Percentiles rank a stretch among this genome's conserved stretches.
phyloP scores from a whole-genome alignment of 2,329 filamentous ascomycete species.

The Didymellaceae sp. region DNA sequence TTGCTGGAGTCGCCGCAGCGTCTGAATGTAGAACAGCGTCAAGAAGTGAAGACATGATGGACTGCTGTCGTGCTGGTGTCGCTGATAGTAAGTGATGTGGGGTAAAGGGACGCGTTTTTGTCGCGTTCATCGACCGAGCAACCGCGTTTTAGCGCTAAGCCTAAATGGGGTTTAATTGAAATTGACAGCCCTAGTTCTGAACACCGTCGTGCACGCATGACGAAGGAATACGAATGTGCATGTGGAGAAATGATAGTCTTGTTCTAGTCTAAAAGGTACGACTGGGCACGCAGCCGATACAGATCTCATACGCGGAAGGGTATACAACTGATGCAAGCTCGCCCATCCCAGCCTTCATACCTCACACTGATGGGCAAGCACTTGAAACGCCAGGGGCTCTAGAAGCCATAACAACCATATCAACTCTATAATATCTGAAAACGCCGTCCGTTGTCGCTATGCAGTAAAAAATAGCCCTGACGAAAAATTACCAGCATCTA shows the following conservation, averaged over 20 bases:
- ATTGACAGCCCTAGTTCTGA: too few relatives aligned
- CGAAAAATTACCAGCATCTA: constrained; percentile 11
- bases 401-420: background rate
- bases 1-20: constrained; percentile 47
- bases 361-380: background rate
- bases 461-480: background rate
- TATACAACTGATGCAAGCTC: constrained; percentile 11
- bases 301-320: constrained; percentile 7
- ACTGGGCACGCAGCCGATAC: background rate
- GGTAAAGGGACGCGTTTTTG: constrained; percentile 16
- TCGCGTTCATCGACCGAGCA: constrained; percentile 12
- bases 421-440: background rate
- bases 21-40: constrained; percentile 60
- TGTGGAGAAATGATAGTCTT: background rate
- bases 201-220: too few relatives aligned
- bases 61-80: constrained; percentile 4
- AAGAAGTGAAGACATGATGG: constrained; percentile 59
- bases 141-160: constrained; percentile 12
- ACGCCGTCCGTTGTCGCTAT: background rate
- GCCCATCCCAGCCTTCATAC: constrained; percentile 1
- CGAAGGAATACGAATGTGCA: too few relatives aligned
- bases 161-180: constrained; percentile 13
- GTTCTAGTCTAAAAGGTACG: background rate
- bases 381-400: constrained; percentile 2
- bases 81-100: constrained; percentile 9